These are phyloP conservation scores for Diaporthe destruens DNA, from an alignment of 2,329 filamentous ascomycete species.

Conservation along the genomic window DNA sequence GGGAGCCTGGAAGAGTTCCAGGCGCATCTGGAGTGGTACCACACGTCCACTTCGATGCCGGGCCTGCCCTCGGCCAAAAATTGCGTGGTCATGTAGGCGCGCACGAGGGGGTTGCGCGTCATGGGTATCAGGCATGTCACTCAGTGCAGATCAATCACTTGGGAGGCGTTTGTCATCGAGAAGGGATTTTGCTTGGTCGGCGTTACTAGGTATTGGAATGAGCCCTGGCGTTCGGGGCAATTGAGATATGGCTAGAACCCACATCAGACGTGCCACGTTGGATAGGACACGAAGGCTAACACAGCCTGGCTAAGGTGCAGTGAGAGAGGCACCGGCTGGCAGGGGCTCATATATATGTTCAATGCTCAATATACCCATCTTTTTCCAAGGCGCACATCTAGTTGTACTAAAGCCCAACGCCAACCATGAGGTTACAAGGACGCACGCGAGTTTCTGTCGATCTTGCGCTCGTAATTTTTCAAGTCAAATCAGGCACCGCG, in stretches of 20 bases:
- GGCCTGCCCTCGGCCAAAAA: conserved; percentile 52
- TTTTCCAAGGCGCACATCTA: background rate
- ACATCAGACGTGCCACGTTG: background rate
- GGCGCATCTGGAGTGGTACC: conserved; percentile 70
- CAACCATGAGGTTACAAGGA: too few species aligned
- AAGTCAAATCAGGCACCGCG: background rate
- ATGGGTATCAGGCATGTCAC: background rate
- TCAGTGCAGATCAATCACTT: conserved; percentile 8
- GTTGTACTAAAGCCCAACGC: background rate
- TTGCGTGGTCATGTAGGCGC: conserved; percentile 60
- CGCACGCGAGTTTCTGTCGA: background rate
- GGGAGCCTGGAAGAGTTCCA: conserved; percentile 62
- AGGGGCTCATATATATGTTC: conserved; percentile 25
- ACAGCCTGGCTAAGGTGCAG: background rate
- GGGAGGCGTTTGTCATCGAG: conserved; percentile 34
- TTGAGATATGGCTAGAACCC: conserved; percentile 12
- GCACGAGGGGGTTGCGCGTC: background rate
- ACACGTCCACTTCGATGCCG: conserved; percentile 57
- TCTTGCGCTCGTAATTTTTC: too few species aligned
- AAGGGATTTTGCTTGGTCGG: conserved; percentile 12
- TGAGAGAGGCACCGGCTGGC: conserved; percentile 4
- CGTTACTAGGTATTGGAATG: conserved; percentile 17
- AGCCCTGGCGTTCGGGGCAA: conserved; percentile 26
- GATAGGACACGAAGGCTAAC: background rate
- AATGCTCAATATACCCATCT: conserved; percentile 21